Evolutionary conservation across 139 green algal species (phyloP), one percentile per base, ranked within the genome.

Genomic region (Chlorella sp.): DNA sequence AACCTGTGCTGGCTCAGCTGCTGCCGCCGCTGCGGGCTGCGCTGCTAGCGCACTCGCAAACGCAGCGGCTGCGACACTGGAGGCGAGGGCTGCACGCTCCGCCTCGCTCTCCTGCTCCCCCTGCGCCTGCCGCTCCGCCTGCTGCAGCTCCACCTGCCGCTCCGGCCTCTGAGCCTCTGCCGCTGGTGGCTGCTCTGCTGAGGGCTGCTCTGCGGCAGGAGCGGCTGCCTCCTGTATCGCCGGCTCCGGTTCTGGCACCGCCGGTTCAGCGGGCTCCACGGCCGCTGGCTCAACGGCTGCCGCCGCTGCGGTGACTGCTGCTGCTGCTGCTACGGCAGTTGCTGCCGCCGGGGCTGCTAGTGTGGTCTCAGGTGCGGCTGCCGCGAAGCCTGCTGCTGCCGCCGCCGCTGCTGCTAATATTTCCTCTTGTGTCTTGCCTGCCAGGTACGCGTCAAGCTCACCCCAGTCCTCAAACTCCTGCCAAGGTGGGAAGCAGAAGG

Each of bases 391-490:
- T 11, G 60, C 44, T 82, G 80, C 14, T 54, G 64, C 69, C 80
- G 64, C 43, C 22, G 67, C 51, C 56, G 46, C 67, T 41, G 43
- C 82, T 54, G 77, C 77, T 62, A 43, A 40, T 24, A 70, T 24
- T 28, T 75, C 38, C 44, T 84, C 64, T 9, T 48, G 79, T 0
- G 79, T 65, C 9, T 51, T 46, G 0, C 79, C 79, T 1, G 11
- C 19, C 17, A 84, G 62, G 17, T 76, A 14, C 0, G 41, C 64
- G 48, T 79, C 67, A 30, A 92, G 83, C 67, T 90, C 88, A 6
- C 86, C 88, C 67, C 67, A 90, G 73, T 92, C 88, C 51, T 92
- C 88, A 34, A 89, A 60, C 58, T 92, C 88, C 77, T 92, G 87
- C 17, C n/a, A 44, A 20, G 65, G 36, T 8, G 84, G 22, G 9